Evolutionary conservation across 371 early-diverging fungal species (phyloP), one percentile per base, ranked within the genome.

Genomic region (Saksenaea oblongispora): DNA sequence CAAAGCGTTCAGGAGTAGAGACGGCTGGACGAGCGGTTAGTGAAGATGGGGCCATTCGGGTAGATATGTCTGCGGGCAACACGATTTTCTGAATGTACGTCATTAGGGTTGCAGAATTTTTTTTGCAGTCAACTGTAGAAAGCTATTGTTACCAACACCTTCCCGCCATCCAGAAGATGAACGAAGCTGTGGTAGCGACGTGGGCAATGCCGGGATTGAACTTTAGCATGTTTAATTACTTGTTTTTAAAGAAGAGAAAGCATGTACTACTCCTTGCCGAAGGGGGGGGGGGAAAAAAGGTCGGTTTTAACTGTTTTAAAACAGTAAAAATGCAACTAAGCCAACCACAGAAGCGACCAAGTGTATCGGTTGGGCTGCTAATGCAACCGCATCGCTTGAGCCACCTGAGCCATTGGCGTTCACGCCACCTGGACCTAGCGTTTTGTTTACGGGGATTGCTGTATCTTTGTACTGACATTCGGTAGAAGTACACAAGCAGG

Each of bases 381-480:
- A 22, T 17, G 51, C 17, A 22, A 22, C 51, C 9, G 51, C 51
- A 22, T 5, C 51, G 2, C 11, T 47, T 22, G 51, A 17, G 51
- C 51, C 51, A 47, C 51, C 51, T 2, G 51, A 11, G 24, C 51
- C 51, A 22, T 47, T 47, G n/a, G 51, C 51, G 24, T 47, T 47
- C n/a, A 47, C 51, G 24, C 51, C 51, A 22, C 51, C 51, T 10
- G 51, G 51, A 8, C 51, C 51, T 10, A 47, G 24, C 24, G 53
- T 53, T 15, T 31, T 53, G 54, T 58, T 58, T 5, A 36, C 24
- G 5, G 60, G 61, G 35, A 79, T 75, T 35, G 79, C 76, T 4
- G 76, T 66, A 55, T 79, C 84, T 63, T 81, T 83, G 39, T 75
- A 74, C 37, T 76, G 71, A 64, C 84, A 85, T 3, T 71, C 64